Percentiles rank a stretch among this genome's conserved stretches.
phyloP scores from a whole-genome alignment of 2,329 filamentous ascomycete genomes.

The Harringtonia lauricola region DNA sequence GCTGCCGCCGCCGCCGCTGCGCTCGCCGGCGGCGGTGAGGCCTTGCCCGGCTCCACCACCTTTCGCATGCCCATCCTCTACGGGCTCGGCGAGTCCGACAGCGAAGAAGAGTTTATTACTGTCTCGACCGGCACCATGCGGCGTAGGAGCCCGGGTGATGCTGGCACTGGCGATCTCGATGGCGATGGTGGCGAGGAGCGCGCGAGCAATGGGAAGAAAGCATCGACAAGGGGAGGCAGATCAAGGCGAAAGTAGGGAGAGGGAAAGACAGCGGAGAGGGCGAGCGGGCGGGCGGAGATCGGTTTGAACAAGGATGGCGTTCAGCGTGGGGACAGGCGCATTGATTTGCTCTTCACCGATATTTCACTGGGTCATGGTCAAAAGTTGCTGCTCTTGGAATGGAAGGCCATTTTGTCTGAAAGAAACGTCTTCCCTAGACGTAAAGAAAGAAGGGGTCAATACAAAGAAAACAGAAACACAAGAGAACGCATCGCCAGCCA shows the following conservation, averaged over 20 bases:
- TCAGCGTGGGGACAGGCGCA: no score
- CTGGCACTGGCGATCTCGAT: slow-evolving; percentile 40
- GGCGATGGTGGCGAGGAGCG: slow-evolving; percentile 24
- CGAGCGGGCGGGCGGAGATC: no score
- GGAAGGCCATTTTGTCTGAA: no score
- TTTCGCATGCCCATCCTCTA: slow-evolving; percentile 92
- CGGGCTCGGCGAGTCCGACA: slow-evolving; percentile 87
- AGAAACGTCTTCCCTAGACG: no score
- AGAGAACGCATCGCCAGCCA: background rate
- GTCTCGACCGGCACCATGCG: slow-evolving; percentile 73
- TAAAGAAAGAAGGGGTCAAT: no score
- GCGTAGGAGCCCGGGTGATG: slow-evolving; percentile 69
- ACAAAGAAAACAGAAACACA: no score
- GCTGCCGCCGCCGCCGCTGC: background rate
- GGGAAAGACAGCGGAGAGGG: background rate
- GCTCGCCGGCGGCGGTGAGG: no score
- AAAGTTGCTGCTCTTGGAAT: no score
- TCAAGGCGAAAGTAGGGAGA: slow-evolving; percentile 19
- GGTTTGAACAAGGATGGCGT: no score
- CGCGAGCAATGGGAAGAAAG: background rate
- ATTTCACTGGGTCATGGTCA: no score
- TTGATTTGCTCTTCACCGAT: no score
- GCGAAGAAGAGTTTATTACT: slow-evolving; percentile 73
- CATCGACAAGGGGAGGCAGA: slow-evolving; percentile 25
- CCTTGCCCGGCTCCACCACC: slow-evolving; percentile 29